Evolutionary conservation across 352 stramenopile species (phyloP), one percentile per base, ranked within the genome.

Genomic region (Globisporangium splendens): DNA sequence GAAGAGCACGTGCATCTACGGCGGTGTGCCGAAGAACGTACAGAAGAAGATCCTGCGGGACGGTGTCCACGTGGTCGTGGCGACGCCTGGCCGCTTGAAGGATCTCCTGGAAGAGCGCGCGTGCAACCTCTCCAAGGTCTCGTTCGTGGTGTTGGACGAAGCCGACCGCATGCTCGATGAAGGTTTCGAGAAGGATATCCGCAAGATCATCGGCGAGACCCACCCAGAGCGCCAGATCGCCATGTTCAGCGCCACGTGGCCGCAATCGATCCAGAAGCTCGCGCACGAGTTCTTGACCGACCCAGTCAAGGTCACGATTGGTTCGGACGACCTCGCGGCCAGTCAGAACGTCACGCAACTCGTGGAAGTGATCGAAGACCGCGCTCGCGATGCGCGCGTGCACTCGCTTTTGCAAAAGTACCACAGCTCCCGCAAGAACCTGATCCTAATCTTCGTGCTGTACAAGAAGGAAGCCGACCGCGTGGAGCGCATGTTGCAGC

Each of bases 391-490:
- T 61, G 73, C 75, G 17, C 83, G 79, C 22, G 78, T 98, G 20
- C 79, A 95, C 51, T 62, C 91, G 55, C 74, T 99, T n/a, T 69
- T 99, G 52, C 68, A 91, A 54, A 91, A 98, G 66, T 98, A 98
- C 67, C 90, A 97, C 72, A 79, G 69, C 56, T 88, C 69, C 62
- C 89, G 70, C 66, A 93, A 72, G 81, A 97, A 98, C 74, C 88
- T 93, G 21, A 79, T 99, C 42, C 72, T 99, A 31, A 72, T 99
- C 3, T 99, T 99, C 72, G 96, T 96, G 17, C 77, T 99, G 44
- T 99, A 99, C 78, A 99, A 99, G 87, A 99, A 99, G 69, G 97
- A 99, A 69, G 96, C 95, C 2, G 94, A 97, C 63, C 84, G 96
- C 18, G 80, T 99, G 38, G 96, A 99, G 71, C 74, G 77, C 31